A percentile compares a stretch with the other conserved stretches of the same genome.
Evolutionary conservation across 75 land plant genomes (phyloP).

Genomic region (Pinus albicaulis): DNA sequence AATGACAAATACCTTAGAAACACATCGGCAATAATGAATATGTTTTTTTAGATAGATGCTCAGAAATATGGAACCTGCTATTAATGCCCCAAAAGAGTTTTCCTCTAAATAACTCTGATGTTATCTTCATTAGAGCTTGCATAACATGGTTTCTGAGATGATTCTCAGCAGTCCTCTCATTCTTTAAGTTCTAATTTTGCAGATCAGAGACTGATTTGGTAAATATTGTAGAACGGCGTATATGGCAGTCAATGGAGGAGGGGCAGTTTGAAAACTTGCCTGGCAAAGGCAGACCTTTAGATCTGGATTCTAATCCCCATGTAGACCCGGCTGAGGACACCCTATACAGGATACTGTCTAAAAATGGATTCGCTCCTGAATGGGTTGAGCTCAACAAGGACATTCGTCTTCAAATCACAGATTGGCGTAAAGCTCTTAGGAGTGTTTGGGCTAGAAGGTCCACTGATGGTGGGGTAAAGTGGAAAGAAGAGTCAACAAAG

Average conservation of each 20-base stretch:
- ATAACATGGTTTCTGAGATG: not conserved
- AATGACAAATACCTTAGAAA: not conserved
- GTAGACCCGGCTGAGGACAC: conserved; percentile 89
- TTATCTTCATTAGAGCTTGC: not conserved
- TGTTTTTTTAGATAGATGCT: not conserved
- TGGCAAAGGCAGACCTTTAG: conserved; percentile 82
- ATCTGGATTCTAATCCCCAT: conserved; percentile 63
- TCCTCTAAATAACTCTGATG: conserved; percentile 1
- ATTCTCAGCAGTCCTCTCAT: not conserved
- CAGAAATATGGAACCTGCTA: not conserved
- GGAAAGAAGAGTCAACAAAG: conserved; percentile 37
- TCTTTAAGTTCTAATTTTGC: conserved; percentile 14
- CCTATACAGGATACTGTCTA: conserved; percentile 61
- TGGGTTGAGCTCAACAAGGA: conserved; percentile 96
- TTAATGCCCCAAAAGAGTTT: not conserved
- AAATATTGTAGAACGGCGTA: conserved; percentile 75
- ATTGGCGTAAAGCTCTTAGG: conserved; percentile 63
- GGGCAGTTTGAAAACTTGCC: conserved; percentile 84
- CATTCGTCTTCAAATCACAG: conserved; percentile 41
- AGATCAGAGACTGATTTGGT: conserved; percentile 80
- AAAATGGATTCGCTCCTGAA: conserved; percentile 85
- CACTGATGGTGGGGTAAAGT: conserved; percentile 23
- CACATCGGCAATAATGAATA: not conserved
- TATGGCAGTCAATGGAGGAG: conserved; percentile 76
- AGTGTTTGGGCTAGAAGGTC: conserved; percentile 39